Conservation (phyloP, 2,329 filamentous ascomycete species). For the Cladosporium sp. region DNA sequence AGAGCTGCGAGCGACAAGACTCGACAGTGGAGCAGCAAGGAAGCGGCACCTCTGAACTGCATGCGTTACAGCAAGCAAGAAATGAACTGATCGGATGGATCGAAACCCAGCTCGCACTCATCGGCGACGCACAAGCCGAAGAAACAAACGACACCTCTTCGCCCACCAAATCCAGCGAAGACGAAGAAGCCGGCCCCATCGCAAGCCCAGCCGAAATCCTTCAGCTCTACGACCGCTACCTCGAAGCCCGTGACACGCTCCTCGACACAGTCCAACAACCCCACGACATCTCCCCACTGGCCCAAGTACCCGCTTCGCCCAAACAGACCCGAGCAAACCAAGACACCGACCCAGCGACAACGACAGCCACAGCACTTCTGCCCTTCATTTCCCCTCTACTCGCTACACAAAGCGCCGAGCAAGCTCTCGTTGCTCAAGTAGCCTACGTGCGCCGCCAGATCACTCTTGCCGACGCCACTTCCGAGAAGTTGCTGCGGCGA, state of each 20-base stretch:
- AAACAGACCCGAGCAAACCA: constrained; percentile 6
- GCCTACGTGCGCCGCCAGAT: constrained; percentile 34
- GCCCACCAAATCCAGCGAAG: constrained; percentile 5
- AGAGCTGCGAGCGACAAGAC: constrained; percentile 19
- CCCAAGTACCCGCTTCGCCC: neutral
- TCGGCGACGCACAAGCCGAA: constrained; percentile 31
- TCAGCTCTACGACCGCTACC: constrained; percentile 34
- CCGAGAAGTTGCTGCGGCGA: constrained; percentile 31
- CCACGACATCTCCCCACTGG: constrained; percentile 4
- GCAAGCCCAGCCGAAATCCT: constrained; percentile 27
- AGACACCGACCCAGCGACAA: constrained; percentile 22
- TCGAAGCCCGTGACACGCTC: constrained; percentile 30
- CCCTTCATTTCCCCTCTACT: constrained; percentile 32
- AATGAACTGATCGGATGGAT: constrained; percentile 39
- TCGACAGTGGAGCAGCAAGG: constrained; percentile 7
- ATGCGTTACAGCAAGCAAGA: constrained; percentile 34
- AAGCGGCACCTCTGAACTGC: constrained; percentile 26
- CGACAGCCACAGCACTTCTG: constrained; percentile 25
- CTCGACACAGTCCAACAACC: constrained; percentile 29
- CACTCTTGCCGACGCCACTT: constrained; percentile 29
- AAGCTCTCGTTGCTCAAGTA: constrained; percentile 33
- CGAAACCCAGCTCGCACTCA: constrained; percentile 36
- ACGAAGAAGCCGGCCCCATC: neutral
- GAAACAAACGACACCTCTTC: constrained; percentile 10
- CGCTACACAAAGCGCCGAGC: constrained; percentile 27